These are phyloP conservation scores for Podila minutissima DNA, from an alignment of 192 early-diverging fungal species.

Conservation along the genomic window DNA sequence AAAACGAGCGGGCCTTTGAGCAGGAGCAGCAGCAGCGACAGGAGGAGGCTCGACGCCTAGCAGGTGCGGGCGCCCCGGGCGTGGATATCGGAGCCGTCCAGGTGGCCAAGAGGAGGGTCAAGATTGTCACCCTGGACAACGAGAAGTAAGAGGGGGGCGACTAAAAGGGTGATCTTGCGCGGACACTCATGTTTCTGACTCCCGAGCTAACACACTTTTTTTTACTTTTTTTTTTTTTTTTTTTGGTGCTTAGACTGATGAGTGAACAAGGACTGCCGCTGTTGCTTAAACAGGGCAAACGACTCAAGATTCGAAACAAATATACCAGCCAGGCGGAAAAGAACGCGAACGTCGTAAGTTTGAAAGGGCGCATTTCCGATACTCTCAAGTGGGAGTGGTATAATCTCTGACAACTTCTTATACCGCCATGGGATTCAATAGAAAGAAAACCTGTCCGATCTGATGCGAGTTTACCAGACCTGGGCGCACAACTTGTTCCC, in stretches of 20 bases:
- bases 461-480: constrained; percentile 45
- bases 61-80: neutral
- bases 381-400: neutral
- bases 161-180: too few species aligned
- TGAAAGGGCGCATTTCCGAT: too few species aligned
- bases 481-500: constrained; percentile 49
- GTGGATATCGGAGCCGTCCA: constrained; percentile 18
- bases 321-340: constrained; percentile 31
- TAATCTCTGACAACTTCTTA: neutral
- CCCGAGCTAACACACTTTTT: neutral
- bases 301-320: constrained; percentile 34
- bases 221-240: neutral
- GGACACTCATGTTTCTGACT: neutral
- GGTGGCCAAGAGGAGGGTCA: constrained; percentile 25
- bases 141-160: constrained; percentile 13
- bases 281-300: constrained; percentile 21
- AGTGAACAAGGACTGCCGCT: constrained; percentile 23
- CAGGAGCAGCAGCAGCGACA: neutral
- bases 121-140: constrained; percentile 19
- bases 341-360: constrained; percentile 29
- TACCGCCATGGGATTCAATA: neutral
- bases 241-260: constrained; percentile 10
- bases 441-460: constrained; percentile 33
- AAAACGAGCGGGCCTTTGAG: constrained; percentile 1
- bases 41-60: neutral